Base-by-base conservation (phyloP, 352 stramenopile species). In the Pythium biforme region DNA sequence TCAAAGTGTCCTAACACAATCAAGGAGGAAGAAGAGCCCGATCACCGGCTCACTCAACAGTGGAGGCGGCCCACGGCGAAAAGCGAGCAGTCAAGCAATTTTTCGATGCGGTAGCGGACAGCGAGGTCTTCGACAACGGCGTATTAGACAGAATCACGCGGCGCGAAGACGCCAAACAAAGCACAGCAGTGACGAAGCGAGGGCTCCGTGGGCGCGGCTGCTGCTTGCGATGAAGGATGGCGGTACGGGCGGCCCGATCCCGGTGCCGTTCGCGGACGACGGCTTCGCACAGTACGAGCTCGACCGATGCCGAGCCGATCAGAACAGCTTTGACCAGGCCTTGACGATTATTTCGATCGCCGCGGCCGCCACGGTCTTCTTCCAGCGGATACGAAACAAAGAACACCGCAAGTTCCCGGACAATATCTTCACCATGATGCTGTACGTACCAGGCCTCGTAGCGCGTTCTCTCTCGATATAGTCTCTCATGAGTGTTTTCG, bases 361-460 rank as follows among this genome's bases (percentile, higher is more conserved):
- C 11, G 63, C 63, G n/a, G 67, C 67, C 15, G 40, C 49, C 2
- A 51, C 57, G 29, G 64, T 77, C 14, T 55, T 77, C 40, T 66
- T 49, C 40, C 68, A 62, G 27, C 70, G 68, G 45, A 61, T 75
- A 62, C 66, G 47, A 4, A 70, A 66, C 14, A 52, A 66, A 12
- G 67, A 75, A 45, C 61, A 70, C 31, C 67, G 58, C 63, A 73
- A 66, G 48, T 77, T 75, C 50, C 70, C 70, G 4, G 66, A 77
- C 45, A 77, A 66, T 19, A 64, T 69, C 26, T 75, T 77, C 52
- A 65, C 56, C 4, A 61, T 69, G 46, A 34, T 64, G n/a, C 63
- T 75, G 68, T 77, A 66, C 22, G 70, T 62, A 20, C 27, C 31
- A 34, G 5, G 5, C 31, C 31, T 10, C 31, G 31, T 34, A n/a